Base-by-base conservation (phyloP, 192 early-diverging fungal genomes). In the Helicostylum pulchrum region DNA sequence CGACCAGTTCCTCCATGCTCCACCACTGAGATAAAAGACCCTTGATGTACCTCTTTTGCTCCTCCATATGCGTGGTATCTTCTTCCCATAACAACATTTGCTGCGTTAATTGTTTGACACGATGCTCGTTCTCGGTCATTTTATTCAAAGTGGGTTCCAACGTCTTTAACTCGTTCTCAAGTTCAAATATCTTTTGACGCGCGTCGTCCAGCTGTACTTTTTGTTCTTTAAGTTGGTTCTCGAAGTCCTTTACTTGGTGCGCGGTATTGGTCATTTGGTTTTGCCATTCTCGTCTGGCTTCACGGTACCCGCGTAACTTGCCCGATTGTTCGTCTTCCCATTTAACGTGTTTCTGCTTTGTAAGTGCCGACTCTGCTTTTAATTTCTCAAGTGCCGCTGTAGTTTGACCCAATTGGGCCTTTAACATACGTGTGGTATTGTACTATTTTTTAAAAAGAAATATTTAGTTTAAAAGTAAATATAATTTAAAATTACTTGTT, bases 251-350 rank as follows among this genome's bases (percentile, higher is more conserved):
- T n/a, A 82, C 47, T 11, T 80, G 70, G 9, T 76, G 68, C 51
- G 74, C 67, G n/a, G 72, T 32, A 15, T 60, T 65, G 17, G 79
- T 72, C 10, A 74, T 67, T 30, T 78, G 68, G 26, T 60, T 70
- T 51, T 81, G 71, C 58, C 80, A 71, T 47, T 77, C 69, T 56
- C 77, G 80, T 15, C 77, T 69, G 10, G 80, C 77, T 10, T 82
- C 77, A 31, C 78, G 65, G 56, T 78, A 85, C 14, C 60, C 64
- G 36, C 77, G 72, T 30, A 80, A 51, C 59, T 80, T 85, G 11
- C 26, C 50, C 21, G 77, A 78, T 43, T 80, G 68, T 30, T 82
- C 80, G 12, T 80, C 72, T 46, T 85, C 80, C 83, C 83, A 82
- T 60, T 82, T 68, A 1, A 80, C 66, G 32, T 85, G 83, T 34